Evolutionary conservation across 2,329 filamentous ascomycete species (phyloP), one percentile per base, ranked within the genome.

Genomic region (Rhinocladiella similis): DNA sequence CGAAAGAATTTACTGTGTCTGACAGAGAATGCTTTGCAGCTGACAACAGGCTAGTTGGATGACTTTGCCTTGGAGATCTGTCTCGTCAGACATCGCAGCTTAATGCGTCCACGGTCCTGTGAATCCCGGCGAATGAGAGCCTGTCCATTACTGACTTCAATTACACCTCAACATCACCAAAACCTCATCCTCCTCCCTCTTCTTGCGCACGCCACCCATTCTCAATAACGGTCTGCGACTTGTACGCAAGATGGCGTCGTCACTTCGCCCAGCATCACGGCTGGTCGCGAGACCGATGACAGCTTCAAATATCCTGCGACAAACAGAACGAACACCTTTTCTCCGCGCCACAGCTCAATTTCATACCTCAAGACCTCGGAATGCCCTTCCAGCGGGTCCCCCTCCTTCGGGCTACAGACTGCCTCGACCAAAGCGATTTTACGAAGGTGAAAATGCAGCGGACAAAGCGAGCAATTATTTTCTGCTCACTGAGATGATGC

Each of bases 381-480:
- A 77, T 70, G 83, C 83, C 68, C 79, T 89, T 47, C 90, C 91
- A 62, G 80, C 83, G 63, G 91, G 92, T 47, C 85, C 90, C 65
- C 90, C 91, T 65, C 89, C 90, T 56, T 78, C 85, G 65, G 86
- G 87, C 63, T 97, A 96, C 82, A 86, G 94, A 66, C 80, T 92
- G 67, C 83, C 86, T 68, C 82, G 80, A 62, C 86, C 83, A 50
- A 83, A 86, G 72, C 78, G 84, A 77, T 97, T 91, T 91, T 86
- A 95, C 65, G 84, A 95, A 74, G 82, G 86, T 63, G 91, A 96
- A 72, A 85, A 82, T 63, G 84, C 88, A 35, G 77, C 95, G 66
- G 91, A 97, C 77, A 88, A 87, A 73, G 82, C 91, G 62, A 91
- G 90, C 67, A 94, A 92, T 73, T 97, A 91, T 81, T 99, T 99